phyloP scores from a whole-genome alignment of 2,329 filamentous ascomycete species.

The Clarireedia paspali region DNA sequence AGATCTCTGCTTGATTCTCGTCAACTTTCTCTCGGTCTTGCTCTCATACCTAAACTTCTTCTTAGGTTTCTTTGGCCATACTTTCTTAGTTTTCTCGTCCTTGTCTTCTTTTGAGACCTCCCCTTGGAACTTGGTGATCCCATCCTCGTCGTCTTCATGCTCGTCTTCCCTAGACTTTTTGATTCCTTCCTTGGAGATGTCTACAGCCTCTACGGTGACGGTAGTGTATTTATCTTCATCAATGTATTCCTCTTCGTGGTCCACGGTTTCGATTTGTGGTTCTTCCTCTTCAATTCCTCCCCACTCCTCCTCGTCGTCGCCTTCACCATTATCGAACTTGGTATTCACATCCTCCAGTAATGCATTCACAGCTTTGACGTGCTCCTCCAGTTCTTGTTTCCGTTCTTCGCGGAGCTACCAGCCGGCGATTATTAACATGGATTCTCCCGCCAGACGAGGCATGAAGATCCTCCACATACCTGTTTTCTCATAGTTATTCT shows the following conservation, averaged over 20 bases:
- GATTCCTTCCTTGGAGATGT: slow-evolving; percentile 67
- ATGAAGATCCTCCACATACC: slow-evolving; percentile 40
- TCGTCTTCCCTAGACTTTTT: slow-evolving; percentile 40
- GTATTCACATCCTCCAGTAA: slow-evolving; percentile 31
- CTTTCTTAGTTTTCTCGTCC: slow-evolving; percentile 34
- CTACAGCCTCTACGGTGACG: slow-evolving; percentile 86
- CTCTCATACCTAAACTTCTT: slow-evolving; percentile 89
- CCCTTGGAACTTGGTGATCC: slow-evolving; percentile 28
- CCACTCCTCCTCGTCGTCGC: slow-evolving; percentile 44
- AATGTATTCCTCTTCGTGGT: slow-evolving; percentile 88
- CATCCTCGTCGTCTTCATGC: slow-evolving; percentile 29
- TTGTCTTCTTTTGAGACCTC: slow-evolving; percentile 22
- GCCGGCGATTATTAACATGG: neutral
- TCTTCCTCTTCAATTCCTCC: slow-evolving; percentile 48
- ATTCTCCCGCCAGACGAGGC: no score
- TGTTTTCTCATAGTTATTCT: slow-evolving; percentile 66
- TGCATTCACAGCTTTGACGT: slow-evolving; percentile 68
- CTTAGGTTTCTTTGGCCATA: slow-evolving; percentile 61
- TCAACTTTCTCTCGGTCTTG: slow-evolving; percentile 74
- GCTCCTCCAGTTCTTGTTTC: slow-evolving; percentile 71
- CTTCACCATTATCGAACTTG: slow-evolving; percentile 31
- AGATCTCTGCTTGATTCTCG: slow-evolving; percentile 61
- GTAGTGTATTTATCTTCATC: slow-evolving; percentile 96
- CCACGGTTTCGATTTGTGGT: slow-evolving; percentile 36
- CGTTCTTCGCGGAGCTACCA: slow-evolving; percentile 74